These are phyloP conservation scores for Phoenix roebelenii DNA, from an alignment of 176 grass and related monocot species.

Conservation along the genomic window DNA sequence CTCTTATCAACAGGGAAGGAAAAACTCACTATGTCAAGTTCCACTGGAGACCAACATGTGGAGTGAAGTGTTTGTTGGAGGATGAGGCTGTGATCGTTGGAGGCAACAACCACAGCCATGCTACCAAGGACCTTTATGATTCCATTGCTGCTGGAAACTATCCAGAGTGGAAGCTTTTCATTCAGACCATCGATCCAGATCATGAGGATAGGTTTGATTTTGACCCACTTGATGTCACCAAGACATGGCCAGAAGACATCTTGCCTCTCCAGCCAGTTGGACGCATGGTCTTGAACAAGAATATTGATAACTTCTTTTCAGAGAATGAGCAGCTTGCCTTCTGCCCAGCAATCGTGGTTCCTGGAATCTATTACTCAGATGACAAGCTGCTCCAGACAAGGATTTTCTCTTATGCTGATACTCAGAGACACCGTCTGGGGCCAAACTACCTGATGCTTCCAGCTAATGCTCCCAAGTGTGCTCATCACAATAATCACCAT, in stretches of 20 bases:
- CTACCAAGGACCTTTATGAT: not conserved
- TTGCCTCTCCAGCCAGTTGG: not conserved
- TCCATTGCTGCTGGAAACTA: not conserved
- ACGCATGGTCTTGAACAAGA: not conserved
- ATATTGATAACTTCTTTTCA: constrained; percentile 1
- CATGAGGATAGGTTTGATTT: not conserved
- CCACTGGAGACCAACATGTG: not conserved
- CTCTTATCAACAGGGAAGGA: not conserved
- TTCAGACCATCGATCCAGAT: constrained; percentile 5
- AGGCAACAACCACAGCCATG: not conserved
- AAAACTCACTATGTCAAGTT: not conserved
- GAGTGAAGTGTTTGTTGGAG: not conserved
- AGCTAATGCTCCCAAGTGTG: constrained; percentile 1
- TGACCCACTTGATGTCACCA: constrained; percentile 1
- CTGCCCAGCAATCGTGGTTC: not conserved
- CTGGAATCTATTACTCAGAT: not conserved
- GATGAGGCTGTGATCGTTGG: not conserved
- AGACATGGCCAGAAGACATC: constrained; percentile 1
- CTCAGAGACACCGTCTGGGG: not conserved
- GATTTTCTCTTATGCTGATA: not conserved
- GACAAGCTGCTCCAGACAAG: too few species aligned
- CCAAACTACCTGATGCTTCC: constrained; percentile 2
- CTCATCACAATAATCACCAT: constrained; percentile 1
- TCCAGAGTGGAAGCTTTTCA: not conserved
- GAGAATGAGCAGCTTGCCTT: constrained; percentile 11